These are phyloP conservation scores for Cyamopsis tetragonoloba DNA, from an alignment of 306 rosid species.

Conservation along the genomic window DNA sequence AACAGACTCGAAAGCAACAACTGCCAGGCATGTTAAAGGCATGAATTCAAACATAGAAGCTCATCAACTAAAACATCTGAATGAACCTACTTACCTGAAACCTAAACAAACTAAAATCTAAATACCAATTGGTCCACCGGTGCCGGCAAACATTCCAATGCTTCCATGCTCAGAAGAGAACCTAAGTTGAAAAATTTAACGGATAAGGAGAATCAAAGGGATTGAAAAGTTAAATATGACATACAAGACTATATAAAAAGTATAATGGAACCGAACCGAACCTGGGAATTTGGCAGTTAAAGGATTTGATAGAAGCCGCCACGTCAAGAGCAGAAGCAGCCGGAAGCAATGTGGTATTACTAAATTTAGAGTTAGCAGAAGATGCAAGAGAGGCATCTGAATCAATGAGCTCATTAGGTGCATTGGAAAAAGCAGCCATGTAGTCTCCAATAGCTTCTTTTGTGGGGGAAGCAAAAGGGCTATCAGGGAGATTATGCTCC, in stretches of 20 bases:
- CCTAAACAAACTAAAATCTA: conserved; percentile 48
- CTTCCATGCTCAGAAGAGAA: conserved; percentile 80
- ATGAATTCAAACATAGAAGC: background rate
- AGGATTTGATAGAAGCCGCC: conserved; percentile 80
- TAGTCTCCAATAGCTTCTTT: conserved; percentile 57
- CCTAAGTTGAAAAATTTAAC: conserved; percentile 48
- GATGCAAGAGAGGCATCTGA: conserved; percentile 42
- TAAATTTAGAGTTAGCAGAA: conserved; percentile 48
- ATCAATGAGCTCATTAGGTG: conserved; percentile 40
- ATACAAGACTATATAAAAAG: no score
- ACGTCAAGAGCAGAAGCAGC: conserved; percentile 59
- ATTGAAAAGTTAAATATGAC: no score
- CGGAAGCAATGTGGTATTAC: conserved; percentile 45
- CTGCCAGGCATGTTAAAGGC: conserved; percentile 15
- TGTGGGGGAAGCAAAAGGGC: conserved; percentile 95
- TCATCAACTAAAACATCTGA: background rate
- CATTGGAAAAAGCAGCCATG: conserved; percentile 43
- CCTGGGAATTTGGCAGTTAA: conserved; percentile 92
- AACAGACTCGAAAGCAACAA: no score
- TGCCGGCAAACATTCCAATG: conserved; percentile 76
- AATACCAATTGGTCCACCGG: conserved; percentile 82
- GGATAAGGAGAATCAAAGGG: no score
- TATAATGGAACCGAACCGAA: no score
- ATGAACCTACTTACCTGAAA: conserved; percentile 31
- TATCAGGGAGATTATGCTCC: conserved; percentile 96